Base-by-base conservation (phyloP, 2,329 filamentous ascomycete species). In the Paraphaeosphaeria sporulosa region DNA sequence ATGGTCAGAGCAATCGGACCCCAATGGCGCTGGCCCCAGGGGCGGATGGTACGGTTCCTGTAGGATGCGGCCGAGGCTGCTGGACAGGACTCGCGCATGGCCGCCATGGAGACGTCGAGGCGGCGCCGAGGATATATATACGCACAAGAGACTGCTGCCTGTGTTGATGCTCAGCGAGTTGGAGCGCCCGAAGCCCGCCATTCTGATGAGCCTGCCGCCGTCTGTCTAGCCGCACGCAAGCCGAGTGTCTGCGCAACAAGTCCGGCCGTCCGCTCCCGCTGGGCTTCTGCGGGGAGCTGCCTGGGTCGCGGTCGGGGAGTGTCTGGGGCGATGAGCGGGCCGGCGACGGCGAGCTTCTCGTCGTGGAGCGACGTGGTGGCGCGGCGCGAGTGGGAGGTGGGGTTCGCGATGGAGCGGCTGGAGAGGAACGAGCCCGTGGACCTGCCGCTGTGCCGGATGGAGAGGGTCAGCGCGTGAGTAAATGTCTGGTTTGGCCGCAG, bases 141-240 rank as follows among this genome's bases (percentile, higher is more conserved):
- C 81, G 75, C 75, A 83, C 82, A 83, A 83, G 48, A 82, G 74
- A 55, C 80, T 79, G 71, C 82, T 71, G 62, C 80, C 80, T 21
- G 85, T 87, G 68, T 86, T 87, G 68, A 87, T 81, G 60, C 81
- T 84, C 70, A 87, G 76, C 59, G 80, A 81, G 68, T 83, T 82
- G 25, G 80, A 82, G 49, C 81, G 76, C 47, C 80, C 81, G 65
- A 83, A 80, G 46, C 80, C 80, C 69, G 81, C 68, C 75, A 79
- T 78, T 63, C 19, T 65, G 43, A 7, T n/a, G 38, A 5, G 38
- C 19, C 38, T 40, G 38, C 17, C 7, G 15, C 38, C 17, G 38
- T 40, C 17, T 15, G 38, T 15, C 38, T n/a, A 40, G 38, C 15
- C 7, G 17, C 38, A 40, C n/a, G 17, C 38, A 40, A 40, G 17